Base-by-base conservation (phyloP, 1,139 yeast species). In the Magnusiomyces starmeri region DNA sequence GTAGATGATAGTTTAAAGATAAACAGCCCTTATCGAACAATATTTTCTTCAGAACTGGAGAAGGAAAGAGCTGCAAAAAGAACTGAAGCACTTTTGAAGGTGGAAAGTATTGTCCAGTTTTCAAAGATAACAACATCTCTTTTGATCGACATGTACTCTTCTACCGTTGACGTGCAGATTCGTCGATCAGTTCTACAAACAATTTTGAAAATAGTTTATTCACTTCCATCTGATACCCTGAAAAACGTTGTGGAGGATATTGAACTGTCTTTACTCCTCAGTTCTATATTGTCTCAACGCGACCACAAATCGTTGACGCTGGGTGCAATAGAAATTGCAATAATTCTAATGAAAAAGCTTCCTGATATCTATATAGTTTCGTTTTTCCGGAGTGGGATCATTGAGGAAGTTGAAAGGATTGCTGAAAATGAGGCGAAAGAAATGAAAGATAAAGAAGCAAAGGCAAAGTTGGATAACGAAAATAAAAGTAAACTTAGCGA, bases 301-400 rank as follows among this genome's bases (percentile, higher is more conserved):
- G 72, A 70, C 20, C 58, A 60, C 46, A 55, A 62, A 1, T 65
- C 73, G 12, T 65, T 82, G n/a, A 67, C 81, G 1, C 70, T 75
- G 21, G 82, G 83, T 3, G 76, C 83, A 0, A 67, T 85, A 25
- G 71, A 79, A 4, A 67, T 85, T 22, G 72, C 80, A 1, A 69
- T 72, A 24, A 62, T 68, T 2, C 66, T 85, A 50, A 66, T 81
- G 1, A 65, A 66, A 4, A 74, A 75, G 53, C 69, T 77, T 12
- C 77, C 83, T 1, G 67, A 66, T 2, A 57, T 66, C 0, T 80
- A 76, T 51, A 63, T 80, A 12, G 62, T 68, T 0, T 73, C 74
- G 4, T 80, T 88, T 56, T 85, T 78, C 59, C 76, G 86, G 54
- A 94, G 88, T 60, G 96, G 96, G 0, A 68, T 85, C 24, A 69